Evolutionary conservation across 2,329 filamentous ascomycete genomes (phyloP), one percentile per base, ranked within the genome.

Genomic region (Scorias spongiosa): DNA sequence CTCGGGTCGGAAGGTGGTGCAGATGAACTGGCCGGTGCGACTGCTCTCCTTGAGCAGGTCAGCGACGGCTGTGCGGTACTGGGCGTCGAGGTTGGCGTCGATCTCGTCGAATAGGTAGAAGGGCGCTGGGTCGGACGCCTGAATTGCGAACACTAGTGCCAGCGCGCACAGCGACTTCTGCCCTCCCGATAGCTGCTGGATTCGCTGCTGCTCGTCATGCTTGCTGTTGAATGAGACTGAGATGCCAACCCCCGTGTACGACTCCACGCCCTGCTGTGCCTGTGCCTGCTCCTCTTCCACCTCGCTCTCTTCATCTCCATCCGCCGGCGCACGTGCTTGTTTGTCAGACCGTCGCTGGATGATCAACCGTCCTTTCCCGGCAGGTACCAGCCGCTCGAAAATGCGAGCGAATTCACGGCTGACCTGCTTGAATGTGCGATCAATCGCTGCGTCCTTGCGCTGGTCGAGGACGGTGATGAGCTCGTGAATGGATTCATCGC

Each of bases 21-120:
- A 96, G 63, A 98, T 98, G 61, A 98, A 98, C 63, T 98, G 81
- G 0, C 79, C 80, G 30, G 57, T 64, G 40, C 65, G 63, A 29
- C 54, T 61, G 40, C 60, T 58, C 53, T 68, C 74, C 57, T 89
- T 72, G 17, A 98, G 73, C 68, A 96, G 84, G 45, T 84, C 76
- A 2, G 91, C 91, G 10, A 98, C 91, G 1, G 91, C 89, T 1
- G 91, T 95, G 48, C 91, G 83, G 68, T 98, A 98, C 65, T 98
- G 91, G 1, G 91, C 88, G 62, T 98, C 91, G 18, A 98, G 75
- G 61, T 98, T 98, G 63, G 91, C 91, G 59, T 98, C 91, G 50
- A 98, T 94, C 65, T 98, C 91, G 63, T 98, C 91, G 55, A 98
- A 98, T 57, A 98, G 88, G 62, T 98, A 95, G 72, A 98, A 96